Conservation (phyloP, 1,284 basidiomycete genomes). For the Inonotus hispidus region DNA sequence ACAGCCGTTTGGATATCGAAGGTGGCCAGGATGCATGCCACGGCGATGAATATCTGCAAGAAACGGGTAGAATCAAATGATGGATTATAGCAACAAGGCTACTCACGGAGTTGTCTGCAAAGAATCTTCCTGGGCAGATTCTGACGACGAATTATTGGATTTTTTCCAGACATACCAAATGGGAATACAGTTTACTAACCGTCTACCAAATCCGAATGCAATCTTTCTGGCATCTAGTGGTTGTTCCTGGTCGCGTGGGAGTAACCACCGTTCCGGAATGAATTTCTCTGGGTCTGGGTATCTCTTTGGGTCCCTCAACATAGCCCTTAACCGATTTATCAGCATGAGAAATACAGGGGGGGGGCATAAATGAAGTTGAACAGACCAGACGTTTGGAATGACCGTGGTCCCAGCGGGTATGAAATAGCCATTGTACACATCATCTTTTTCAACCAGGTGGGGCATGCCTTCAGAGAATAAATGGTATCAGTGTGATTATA, state of each 20-base stretch:
- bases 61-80: conserved; percentile 12
- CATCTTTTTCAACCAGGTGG: too few relatives aligned
- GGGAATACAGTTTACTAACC: too few relatives aligned
- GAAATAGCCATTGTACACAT: conserved; percentile 20
- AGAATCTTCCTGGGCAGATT: conserved; percentile 19
- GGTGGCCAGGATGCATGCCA: conserved; percentile 17
- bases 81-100: not conserved
- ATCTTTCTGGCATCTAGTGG: conserved; percentile 3
- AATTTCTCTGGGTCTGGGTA: conserved; percentile 26
- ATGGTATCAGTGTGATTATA: too few relatives aligned
- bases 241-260: not conserved
- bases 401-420: conserved; percentile 22
- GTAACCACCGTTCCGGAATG: conserved; percentile 24
- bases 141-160: too few relatives aligned
- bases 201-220: conserved; percentile 12
- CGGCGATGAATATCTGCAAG: conserved; percentile 14
- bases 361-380: too few relatives aligned
- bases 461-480: too few relatives aligned
- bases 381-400: conserved; percentile 21
- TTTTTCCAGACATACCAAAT: too few relatives aligned
- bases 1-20: conserved; percentile 19
- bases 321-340: conserved; percentile 24
- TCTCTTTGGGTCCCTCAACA: conserved; percentile 22
- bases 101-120: conserved; percentile 4
- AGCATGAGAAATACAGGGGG: too few relatives aligned